Percentiles rank a stretch among this genome's conserved stretches.
Evolutionary conservation across 1,284 basidiomycete species (phyloP).

Genomic region (Lentinula novae-zelandiae): DNA sequence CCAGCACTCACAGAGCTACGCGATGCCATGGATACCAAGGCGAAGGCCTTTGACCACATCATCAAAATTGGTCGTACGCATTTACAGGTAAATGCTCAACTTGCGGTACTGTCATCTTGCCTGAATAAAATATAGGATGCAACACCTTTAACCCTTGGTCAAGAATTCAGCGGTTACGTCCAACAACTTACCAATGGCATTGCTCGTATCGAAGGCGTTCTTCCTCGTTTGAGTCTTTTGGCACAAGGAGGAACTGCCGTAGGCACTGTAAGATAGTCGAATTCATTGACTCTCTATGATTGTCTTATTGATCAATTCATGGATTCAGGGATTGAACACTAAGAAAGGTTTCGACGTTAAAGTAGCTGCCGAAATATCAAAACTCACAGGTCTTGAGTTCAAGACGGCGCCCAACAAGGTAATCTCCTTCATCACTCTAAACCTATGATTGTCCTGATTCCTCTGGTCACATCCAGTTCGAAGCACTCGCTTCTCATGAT

Average conservation of each 20-base stretch:
- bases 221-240: conserved; percentile 87
- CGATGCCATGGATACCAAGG: conserved; percentile 82
- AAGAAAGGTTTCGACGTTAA: conserved; percentile 95
- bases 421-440: conserved; percentile 15
- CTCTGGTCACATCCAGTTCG: conserved; percentile 59
- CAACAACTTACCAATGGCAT: conserved; percentile 94
- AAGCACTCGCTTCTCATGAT: conserved; percentile 95
- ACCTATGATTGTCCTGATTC: conserved; percentile 54
- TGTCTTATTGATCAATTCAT: neutral
- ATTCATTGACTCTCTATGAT: neutral
- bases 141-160: conserved; percentile 95
- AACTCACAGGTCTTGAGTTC: conserved; percentile 89
- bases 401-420: conserved; percentile 98
- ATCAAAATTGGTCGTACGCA: conserved; percentile 99
- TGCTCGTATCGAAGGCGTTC: conserved; percentile 75
- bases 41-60: conserved; percentile 80
- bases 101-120: neutral
- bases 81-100: conserved; percentile 56
- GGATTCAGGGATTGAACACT: conserved; percentile 86
- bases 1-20: conserved; percentile 86
- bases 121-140: conserved; percentile 64
- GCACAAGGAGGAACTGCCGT: conserved; percentile 99
- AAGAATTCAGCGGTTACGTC: conserved; percentile 99
- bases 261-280: conserved; percentile 70
- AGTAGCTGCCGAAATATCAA: conserved; percentile 90